Evolutionary conservation across 2,329 filamentous ascomycete genomes (phyloP).

Genomic region (Balansia obtecta): DNA sequence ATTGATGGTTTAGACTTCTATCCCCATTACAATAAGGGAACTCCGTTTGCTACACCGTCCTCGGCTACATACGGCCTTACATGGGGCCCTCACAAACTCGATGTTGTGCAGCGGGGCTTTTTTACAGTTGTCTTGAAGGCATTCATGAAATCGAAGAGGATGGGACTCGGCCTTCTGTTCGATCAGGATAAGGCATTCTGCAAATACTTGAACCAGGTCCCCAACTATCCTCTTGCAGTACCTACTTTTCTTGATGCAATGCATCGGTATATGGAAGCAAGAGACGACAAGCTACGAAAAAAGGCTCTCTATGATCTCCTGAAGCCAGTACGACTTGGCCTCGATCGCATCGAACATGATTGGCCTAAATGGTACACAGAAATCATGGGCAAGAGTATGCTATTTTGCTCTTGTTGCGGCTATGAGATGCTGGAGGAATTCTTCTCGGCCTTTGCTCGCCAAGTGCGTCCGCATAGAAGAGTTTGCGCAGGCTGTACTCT

Average conservation of each 20-base stretch:
- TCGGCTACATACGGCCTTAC: conserved; percentile 18
- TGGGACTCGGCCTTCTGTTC: conserved; percentile 20
- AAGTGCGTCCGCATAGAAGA: conserved; percentile 7
- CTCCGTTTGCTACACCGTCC: conserved; percentile 7
- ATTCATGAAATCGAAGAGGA: conserved; percentile 19
- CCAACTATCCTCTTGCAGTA: conserved; percentile 16
- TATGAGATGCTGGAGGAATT: conserved; percentile 20
- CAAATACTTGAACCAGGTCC: conserved; percentile 17
- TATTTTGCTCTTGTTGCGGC: conserved; percentile 23
- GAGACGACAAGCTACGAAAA: conserved; percentile 4
- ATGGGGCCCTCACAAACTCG: conserved; percentile 13
- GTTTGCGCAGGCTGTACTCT: conserved; percentile 20
- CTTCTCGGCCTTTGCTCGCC: conserved; percentile 9
- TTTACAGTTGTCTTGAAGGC: conserved; percentile 22
- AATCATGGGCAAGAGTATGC: conserved; percentile 12
- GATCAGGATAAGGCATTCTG: conserved; percentile 17
- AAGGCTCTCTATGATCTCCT: conserved; percentile 20
- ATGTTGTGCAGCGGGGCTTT: conserved; percentile 21
- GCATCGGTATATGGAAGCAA: conserved; percentile 12
- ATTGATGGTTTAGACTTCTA: conserved; percentile 22
- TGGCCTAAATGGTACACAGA: conserved; percentile 13
- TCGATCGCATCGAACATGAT: conserved; percentile 11
- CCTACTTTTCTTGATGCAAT: conserved; percentile 21
- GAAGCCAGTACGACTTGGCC: conserved; percentile 18
- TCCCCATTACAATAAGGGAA: conserved; percentile 20